These are phyloP conservation scores for Carex littledalei DNA, from an alignment of 176 grass and related monocot genomes.

Conservation along the genomic window DNA sequence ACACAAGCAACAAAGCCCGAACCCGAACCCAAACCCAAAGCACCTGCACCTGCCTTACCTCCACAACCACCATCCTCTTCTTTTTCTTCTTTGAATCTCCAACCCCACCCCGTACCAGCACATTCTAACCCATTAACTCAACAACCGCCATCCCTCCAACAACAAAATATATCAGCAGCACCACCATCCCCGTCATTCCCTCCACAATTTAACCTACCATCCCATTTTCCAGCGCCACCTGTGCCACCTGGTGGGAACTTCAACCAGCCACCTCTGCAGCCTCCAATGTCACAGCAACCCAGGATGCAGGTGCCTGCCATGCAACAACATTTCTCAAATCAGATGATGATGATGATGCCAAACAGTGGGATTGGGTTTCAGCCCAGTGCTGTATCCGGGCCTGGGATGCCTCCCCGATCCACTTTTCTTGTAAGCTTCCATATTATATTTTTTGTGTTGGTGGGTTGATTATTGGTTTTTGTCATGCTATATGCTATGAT, in stretches of 20 bases:
- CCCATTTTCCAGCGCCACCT: not conserved
- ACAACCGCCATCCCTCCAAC: slow-evolving; percentile 36
- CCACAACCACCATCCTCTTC: slow-evolving; percentile 29
- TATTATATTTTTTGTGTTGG: not conserved
- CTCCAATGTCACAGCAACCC: slow-evolving; percentile 61
- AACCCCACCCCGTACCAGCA: slow-evolving; percentile 28
- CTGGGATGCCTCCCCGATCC: slow-evolving; percentile 37
- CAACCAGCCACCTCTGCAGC: slow-evolving; percentile 66
- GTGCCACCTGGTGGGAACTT: slow-evolving; percentile 14
- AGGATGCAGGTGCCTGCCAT: slow-evolving; percentile 42
- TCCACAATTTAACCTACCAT: slow-evolving; percentile 23
- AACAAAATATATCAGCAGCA: slow-evolving; percentile 44
- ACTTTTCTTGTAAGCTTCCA: slow-evolving; percentile 66
- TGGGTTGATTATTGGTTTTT: not conserved
- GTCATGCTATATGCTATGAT: not conserved
- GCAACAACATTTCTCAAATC: slow-evolving; percentile 10
- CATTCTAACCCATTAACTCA: slow-evolving; percentile 48
- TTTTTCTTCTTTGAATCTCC: slow-evolving; percentile 36
- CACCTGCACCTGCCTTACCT: slow-evolving; percentile 37
- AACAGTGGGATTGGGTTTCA: slow-evolving; percentile 21
- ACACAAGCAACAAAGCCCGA: slow-evolving; percentile 28
- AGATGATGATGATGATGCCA: slow-evolving; percentile 19
- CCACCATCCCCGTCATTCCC: slow-evolving; percentile 36
- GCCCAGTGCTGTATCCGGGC: not conserved
- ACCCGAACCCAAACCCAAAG: slow-evolving; percentile 26